Evolutionary conservation across 2,329 filamentous ascomycete species (phyloP).

Genomic region (Cytospora schulzeri): DNA sequence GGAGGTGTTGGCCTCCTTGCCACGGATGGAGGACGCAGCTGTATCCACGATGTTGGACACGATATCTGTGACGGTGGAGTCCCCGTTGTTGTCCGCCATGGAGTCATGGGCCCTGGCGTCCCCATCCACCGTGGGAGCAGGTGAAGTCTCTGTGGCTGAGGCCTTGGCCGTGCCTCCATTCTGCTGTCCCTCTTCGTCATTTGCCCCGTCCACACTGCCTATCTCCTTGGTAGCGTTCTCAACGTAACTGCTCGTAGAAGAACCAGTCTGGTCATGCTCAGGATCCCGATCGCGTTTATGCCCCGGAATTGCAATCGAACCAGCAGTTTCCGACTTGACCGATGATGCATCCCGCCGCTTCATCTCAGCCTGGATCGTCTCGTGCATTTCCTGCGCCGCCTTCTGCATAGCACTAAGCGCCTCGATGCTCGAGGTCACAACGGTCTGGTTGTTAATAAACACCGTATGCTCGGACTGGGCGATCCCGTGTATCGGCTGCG

Average conservation of each 20-base stretch:
- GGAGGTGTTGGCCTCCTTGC: constrained; percentile 11
- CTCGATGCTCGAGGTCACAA: constrained; percentile 9
- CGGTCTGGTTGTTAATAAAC: not conserved
- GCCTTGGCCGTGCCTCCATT: not conserved
- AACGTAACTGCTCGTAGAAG: not conserved
- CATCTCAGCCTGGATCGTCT: constrained; percentile 15
- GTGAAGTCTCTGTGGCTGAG: not conserved
- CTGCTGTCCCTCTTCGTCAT: not conserved
- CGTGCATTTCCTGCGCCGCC: constrained; percentile 9
- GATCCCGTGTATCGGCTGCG: not conserved
- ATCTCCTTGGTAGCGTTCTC: not conserved
- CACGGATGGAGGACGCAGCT: not conserved
- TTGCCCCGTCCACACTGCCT: not conserved
- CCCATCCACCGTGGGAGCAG: not conserved
- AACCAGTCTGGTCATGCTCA: not conserved
- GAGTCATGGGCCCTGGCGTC: too few relatives aligned
- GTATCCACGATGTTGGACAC: constrained; percentile 9
- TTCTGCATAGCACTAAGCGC: constrained; percentile 19
- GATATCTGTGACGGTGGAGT: constrained; percentile 7
- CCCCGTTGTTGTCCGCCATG: not conserved
- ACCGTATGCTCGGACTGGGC: not conserved
- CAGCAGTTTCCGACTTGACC: not conserved
- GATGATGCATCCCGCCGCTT: not conserved
- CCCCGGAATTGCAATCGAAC: not conserved
- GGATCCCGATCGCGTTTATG: not conserved